A percentile compares a stretch with the other conserved stretches of the same genome.
phyloP scores from a whole-genome alignment of 2,329 filamentous ascomycete genomes.

The Hawksworthiomyces lignivorus region DNA sequence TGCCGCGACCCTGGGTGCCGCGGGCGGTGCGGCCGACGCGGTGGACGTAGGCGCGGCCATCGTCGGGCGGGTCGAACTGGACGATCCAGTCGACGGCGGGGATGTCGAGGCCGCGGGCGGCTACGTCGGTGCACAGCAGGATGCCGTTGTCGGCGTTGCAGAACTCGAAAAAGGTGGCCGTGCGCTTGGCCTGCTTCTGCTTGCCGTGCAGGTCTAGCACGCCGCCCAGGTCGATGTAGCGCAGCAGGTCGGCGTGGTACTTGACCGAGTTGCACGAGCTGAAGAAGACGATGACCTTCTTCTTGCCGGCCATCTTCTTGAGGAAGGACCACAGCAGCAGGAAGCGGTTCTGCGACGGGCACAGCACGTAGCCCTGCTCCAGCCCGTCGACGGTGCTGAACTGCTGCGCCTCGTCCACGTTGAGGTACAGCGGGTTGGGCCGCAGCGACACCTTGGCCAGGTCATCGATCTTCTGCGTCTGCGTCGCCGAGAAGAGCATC shows the following conservation, averaged over 20 bases:
- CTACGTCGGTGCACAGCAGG: conserved; percentile 93
- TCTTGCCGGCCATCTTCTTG: conserved; percentile 86
- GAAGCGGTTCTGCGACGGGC: conserved; percentile 90
- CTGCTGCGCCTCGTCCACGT: conserved; percentile 72
- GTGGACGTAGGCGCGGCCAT: conserved; percentile 87
- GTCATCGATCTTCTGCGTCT: conserved; percentile 98
- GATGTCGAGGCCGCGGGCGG: conserved; percentile 87
- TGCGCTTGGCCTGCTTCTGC: conserved; percentile 92
- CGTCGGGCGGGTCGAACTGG: conserved; percentile 91
- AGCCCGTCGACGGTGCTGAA: conserved; percentile 88
- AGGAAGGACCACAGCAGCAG: conserved; percentile 90
- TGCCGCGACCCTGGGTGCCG: conserved; percentile 74
- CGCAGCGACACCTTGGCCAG: conserved; percentile 87
- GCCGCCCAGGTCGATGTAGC: conserved; percentile 77
- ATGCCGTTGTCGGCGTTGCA: conserved; percentile 69
- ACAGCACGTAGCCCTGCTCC: conserved; percentile 92
- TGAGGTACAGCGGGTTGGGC: conserved; percentile 89
- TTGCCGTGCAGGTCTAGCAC: conserved; percentile 86
- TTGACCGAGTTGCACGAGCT: conserved; percentile 88
- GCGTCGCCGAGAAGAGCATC: conserved; percentile 97
- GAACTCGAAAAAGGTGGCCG: conserved; percentile 97
- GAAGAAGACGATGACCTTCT: conserved; percentile 98
- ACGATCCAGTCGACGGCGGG: conserved; percentile 94
- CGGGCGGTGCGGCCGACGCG: conserved; percentile 91
- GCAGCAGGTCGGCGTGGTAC: conserved; percentile 90